Conservation (phyloP, 805 yeast genomes). For the Metschnikowia drakensbergensis region DNA sequence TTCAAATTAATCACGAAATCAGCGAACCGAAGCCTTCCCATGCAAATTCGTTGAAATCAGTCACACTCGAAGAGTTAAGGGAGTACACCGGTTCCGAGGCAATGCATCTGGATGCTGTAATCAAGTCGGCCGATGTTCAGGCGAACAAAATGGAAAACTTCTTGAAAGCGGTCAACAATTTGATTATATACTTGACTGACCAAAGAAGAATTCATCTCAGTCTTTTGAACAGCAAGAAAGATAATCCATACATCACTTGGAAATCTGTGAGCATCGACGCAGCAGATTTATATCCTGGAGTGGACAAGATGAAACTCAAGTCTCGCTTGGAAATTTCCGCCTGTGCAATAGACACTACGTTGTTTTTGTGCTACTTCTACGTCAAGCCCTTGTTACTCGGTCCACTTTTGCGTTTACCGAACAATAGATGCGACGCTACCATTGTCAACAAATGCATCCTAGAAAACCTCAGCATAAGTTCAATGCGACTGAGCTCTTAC, state of each 20-base stretch:
- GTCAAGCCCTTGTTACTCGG: slow-evolving; percentile 72
- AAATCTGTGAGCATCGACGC: slow-evolving; percentile 43
- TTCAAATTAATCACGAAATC: slow-evolving; percentile 8
- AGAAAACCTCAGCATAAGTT: slow-evolving; percentile 27
- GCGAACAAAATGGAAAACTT: slow-evolving; percentile 22
- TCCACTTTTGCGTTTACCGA: slow-evolving; percentile 69
- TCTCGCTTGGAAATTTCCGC: slow-evolving; percentile 29
- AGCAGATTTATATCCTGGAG: slow-evolving; percentile 38
- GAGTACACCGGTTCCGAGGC: neutral
- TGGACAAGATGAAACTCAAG: slow-evolving; percentile 20
- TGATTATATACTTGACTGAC: slow-evolving; percentile 50
- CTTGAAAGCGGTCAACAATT: slow-evolving; percentile 35
- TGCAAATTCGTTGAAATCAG: slow-evolving; percentile 4
- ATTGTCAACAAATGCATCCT: slow-evolving; percentile 55
- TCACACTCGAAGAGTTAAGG: slow-evolving; percentile 5
- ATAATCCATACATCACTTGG: slow-evolving; percentile 35
- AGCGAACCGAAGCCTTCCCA: neutral
- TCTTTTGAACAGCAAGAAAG: slow-evolving; percentile 27
- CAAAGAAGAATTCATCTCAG: slow-evolving; percentile 47
- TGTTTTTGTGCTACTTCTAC: slow-evolving; percentile 71
- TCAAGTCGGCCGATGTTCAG: neutral
- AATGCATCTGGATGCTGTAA: neutral
- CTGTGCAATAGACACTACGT: slow-evolving; percentile 66
- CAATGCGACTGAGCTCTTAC: slow-evolving; percentile 30
- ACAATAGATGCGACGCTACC: slow-evolving; percentile 66